A percentile compares a stretch with the other conserved stretches of the same genome.
Evolutionary conservation across 441 rosid species (phyloP).

Genomic region (Brassica balearica): DNA sequence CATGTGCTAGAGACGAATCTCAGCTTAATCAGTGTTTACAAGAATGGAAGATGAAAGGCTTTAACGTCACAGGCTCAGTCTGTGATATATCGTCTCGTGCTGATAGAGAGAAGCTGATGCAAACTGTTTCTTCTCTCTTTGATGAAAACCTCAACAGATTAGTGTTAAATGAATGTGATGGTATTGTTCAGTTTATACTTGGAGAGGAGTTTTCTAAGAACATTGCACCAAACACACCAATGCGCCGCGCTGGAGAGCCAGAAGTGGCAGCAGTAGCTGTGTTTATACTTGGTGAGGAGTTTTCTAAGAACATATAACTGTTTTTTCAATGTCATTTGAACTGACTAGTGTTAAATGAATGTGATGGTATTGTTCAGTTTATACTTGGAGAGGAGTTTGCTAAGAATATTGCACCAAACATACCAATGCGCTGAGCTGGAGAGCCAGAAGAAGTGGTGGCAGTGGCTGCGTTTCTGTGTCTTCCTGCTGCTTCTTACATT

Average conservation of each 20-base stretch:
- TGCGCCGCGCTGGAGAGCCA: constrained; percentile 26
- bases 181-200: constrained; percentile 5
- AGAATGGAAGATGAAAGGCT: constrained; percentile 44
- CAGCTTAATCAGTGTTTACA: constrained; percentile 40
- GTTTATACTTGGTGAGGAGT: neutral
- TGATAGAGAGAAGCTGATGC: constrained; percentile 23
- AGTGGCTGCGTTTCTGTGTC: constrained; percentile 13
- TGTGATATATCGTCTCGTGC: constrained; percentile 19
- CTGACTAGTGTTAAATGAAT: neutral
- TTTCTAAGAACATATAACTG: too few relatives aligned
- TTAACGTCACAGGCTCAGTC: constrained; percentile 46
- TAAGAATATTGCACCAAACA: constrained; percentile 1
- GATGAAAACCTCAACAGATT: neutral
- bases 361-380: constrained; percentile 9
- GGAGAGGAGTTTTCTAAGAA: constrained; percentile 29
- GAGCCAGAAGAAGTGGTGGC: constrained; percentile 16
- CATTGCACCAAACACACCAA: constrained; percentile 16
- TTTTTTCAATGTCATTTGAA: neutral
- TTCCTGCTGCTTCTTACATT: constrained; percentile 50
- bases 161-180: neutral
- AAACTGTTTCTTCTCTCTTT: constrained; percentile 14
- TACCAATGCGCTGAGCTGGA: constrained; percentile 26
- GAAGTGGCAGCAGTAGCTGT: neutral
- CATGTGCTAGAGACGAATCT: constrained; percentile 38
- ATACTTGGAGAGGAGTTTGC: constrained; percentile 29